A percentile compares a stretch with the other conserved stretches of the same genome.
Conservation (phyloP, 805 yeast genomes). For the Myxozyma neglecta region DNA sequence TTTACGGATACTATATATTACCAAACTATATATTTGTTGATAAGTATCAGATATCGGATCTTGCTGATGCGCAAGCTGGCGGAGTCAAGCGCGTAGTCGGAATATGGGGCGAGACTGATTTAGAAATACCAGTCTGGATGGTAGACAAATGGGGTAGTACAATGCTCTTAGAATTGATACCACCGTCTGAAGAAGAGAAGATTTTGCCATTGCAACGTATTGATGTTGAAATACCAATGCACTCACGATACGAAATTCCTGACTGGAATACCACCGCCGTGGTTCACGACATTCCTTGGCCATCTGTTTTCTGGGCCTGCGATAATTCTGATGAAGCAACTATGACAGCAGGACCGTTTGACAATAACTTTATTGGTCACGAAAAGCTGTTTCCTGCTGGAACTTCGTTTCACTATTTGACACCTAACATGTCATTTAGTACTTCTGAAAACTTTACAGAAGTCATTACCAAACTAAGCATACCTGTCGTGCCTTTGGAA, state of each 20-base stretch:
- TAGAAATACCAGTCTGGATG: constrained; percentile 57
- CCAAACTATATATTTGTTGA: constrained; percentile 55
- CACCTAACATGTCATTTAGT: constrained; percentile 27
- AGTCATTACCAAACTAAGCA: constrained; percentile 37
- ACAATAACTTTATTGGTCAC: constrained; percentile 45
- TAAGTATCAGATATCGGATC: constrained; percentile 50
- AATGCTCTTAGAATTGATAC: constrained; percentile 44
- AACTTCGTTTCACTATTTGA: constrained; percentile 46
- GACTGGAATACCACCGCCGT: constrained; percentile 29
- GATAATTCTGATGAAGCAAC: constrained; percentile 40
- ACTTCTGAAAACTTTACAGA: constrained; percentile 16
- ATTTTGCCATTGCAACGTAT: constrained; percentile 23
- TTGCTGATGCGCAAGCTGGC: constrained; percentile 33
- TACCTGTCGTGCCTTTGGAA: constrained; percentile 47
- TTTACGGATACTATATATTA: constrained; percentile 47
- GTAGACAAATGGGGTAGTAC: constrained; percentile 50
- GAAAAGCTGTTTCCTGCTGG: constrained; percentile 50
- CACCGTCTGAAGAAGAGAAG: constrained; percentile 14
- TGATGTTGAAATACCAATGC: constrained; percentile 47
- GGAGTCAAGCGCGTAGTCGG: constrained; percentile 32
- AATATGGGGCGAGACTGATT: constrained; percentile 55
- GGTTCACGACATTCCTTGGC: constrained; percentile 40
- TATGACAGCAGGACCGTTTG: constrained; percentile 43
- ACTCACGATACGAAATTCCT: constrained; percentile 54
- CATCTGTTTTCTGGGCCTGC: constrained; percentile 55